These are phyloP conservation scores for Aspergillus sp. DNA, from an alignment of 2,329 filamentous ascomycete species.

Conservation along the genomic window DNA sequence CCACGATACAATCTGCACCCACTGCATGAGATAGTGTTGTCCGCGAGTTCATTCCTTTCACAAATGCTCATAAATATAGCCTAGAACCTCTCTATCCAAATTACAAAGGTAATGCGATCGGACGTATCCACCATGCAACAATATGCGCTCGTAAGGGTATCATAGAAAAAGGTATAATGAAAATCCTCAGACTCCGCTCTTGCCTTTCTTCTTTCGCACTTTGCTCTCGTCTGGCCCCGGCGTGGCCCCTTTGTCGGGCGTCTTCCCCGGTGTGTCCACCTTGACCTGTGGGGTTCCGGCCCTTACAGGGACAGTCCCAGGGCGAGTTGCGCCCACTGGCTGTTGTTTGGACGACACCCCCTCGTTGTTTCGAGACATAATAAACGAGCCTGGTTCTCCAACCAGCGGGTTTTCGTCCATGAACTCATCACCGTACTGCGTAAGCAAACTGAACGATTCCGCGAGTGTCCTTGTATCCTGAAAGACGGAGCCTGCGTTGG, in stretches of 20 bases:
- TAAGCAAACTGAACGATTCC: slow-evolving; percentile 51
- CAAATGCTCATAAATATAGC: no score
- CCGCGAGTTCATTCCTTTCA: no score
- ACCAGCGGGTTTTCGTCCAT: slow-evolving; percentile 63
- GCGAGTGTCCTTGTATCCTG: slow-evolving; percentile 42
- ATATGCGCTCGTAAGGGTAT: not conserved
- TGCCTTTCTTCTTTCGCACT: slow-evolving; percentile 35
- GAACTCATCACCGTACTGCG: slow-evolving; percentile 58
- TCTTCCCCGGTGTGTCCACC: slow-evolving; percentile 31
- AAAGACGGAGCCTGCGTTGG: slow-evolving; percentile 21
- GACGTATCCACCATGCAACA: no score
- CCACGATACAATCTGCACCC: no score
- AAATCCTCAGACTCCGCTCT: not conserved
- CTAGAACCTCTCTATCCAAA: no score
- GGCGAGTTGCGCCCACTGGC: slow-evolving; percentile 6
- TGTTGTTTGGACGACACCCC: slow-evolving; percentile 21
- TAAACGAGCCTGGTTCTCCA: slow-evolving; percentile 63
- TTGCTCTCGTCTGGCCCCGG: slow-evolving; percentile 36
- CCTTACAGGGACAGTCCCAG: slow-evolving; percentile 10
- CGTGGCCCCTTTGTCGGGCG: slow-evolving; percentile 27
- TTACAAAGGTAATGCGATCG: no score
- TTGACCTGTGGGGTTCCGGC: slow-evolving; percentile 32
- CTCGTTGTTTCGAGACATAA: slow-evolving; percentile 47
- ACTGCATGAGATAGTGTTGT: no score
- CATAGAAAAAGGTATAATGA: not conserved